Base-by-base conservation (phyloP, 306 rosid species). In the Cicer cuneatum region DNA sequence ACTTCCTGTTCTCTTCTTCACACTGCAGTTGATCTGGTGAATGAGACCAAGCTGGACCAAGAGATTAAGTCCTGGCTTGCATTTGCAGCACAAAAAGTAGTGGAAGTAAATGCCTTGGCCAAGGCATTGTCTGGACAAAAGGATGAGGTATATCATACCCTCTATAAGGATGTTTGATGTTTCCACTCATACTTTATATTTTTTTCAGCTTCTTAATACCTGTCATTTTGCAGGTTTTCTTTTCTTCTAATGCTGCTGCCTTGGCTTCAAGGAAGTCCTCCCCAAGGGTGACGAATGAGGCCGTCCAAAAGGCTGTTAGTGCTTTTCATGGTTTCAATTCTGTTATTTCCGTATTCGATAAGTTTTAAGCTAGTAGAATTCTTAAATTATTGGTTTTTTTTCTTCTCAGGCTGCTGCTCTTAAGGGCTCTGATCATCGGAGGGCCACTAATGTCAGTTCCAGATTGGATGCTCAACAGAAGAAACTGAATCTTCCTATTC, bases 1-100 rank as follows among this genome's bases (percentile, higher is more conserved):
- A 89, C 96, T 5, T 91, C 97, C 70, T 87, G 91, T 83, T 91
- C 97, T 56, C 97, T 91, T 76, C 97, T 91, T 60, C 97, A 91
- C 86, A 91, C 97, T 65, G 96, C 97, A 13, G 96, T 89, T 78
- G 97, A 91, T 84, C 79, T 91, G 73, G 91, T 85, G 78, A 89
- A 91, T 10, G 97, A 91, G 85, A 86, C 87, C 53, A 88, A 89
- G 85, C 80, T 91, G 78, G 93, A 87, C 66, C 79, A 78, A 60
- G 97, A 91, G 78, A 85, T 91, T 49, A 91, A 89, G 81, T 87
- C 96, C 35, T 91, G 97, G 97, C 88, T 91, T 59, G 97, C 97
- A 61, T 91, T 91, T 72, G 95, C 96, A 33, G 93, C 97, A 45
- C 97, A 91, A 59, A 91, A 91, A 78, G 74, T 92, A n/a, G 84